These are phyloP conservation scores for Anthoceros angustus DNA, from an alignment of 225 moss, liverwort and hornwort genomes.

Conservation along the genomic window DNA sequence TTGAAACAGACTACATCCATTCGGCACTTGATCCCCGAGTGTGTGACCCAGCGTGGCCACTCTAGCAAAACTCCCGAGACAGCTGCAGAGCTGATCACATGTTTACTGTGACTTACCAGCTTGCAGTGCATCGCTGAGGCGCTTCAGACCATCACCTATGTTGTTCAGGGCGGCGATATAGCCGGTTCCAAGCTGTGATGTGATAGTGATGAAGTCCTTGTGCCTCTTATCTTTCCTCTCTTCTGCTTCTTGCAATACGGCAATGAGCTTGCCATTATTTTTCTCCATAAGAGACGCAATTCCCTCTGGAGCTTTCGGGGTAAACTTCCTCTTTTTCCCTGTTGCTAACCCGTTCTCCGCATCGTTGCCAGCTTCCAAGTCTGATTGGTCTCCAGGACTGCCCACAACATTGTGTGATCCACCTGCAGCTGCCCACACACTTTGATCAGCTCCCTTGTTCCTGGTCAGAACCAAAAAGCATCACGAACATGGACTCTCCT, in stretches of 20 bases:
- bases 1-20: too few species aligned
- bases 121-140: slow-evolving; percentile 75
- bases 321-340: slow-evolving; percentile 60
- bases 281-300: slow-evolving; percentile 67
- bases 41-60: not conserved
- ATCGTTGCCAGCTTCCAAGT: slow-evolving; percentile 55
- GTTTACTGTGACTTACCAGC: slow-evolving; percentile 14
- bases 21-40: too few species aligned
- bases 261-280: slow-evolving; percentile 57
- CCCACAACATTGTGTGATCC: not conserved
- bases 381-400: slow-evolving; percentile 3
- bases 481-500: too few species aligned
- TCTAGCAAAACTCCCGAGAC: not conserved
- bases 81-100: not conserved
- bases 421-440: not conserved
- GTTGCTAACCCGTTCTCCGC: slow-evolving; percentile 60
- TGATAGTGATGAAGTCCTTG: slow-evolving; percentile 61
- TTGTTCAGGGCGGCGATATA: slow-evolving; percentile 78
- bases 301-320: slow-evolving; percentile 41
- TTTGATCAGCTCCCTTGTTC: not conserved
- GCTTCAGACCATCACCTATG: slow-evolving; percentile 81
- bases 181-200: slow-evolving; percentile 62
- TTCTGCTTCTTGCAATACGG: slow-evolving; percentile 54
- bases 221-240: slow-evolving; percentile 83
- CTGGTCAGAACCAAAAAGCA: too few species aligned